These are phyloP conservation scores for Pseudogymnoascus sp. DNA, from an alignment of 2,329 filamentous ascomycete genomes.

Conservation along the genomic window DNA sequence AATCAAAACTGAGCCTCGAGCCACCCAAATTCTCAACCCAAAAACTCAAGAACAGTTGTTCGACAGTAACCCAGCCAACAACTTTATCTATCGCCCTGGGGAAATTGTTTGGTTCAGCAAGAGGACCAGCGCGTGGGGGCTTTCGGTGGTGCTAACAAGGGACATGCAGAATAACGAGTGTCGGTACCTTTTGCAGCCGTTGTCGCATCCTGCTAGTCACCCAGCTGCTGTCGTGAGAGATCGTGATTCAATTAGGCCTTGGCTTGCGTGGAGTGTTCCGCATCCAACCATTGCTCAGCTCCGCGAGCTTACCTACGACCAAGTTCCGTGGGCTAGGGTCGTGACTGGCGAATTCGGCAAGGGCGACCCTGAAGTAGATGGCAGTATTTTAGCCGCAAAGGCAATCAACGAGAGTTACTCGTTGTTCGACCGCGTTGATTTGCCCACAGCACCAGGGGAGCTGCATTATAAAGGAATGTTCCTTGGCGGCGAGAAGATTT, in stretches of 20 bases:
- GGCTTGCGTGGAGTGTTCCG: conserved; percentile 52
- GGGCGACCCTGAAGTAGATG: conserved; percentile 47
- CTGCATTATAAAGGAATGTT: conserved; percentile 46
- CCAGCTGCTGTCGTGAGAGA: conserved; percentile 36
- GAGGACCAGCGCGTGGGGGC: conserved; percentile 41
- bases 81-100: conserved; percentile 45
- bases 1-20: conserved; percentile 11
- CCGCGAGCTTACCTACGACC: conserved; percentile 37
- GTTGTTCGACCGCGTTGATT: conserved; percentile 41
- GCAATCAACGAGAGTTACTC: conserved; percentile 48
- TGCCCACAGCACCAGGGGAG: conserved; percentile 31
- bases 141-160: conserved; percentile 43
- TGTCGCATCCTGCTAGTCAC: conserved; percentile 37
- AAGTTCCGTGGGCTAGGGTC: conserved; percentile 43
- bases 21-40: conserved; percentile 21
- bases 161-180: conserved; percentile 30
- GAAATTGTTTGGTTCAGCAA: conserved; percentile 51
- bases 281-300: conserved; percentile 39
- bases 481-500: conserved; percentile 52
- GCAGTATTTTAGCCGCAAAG: conserved; percentile 50
- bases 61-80: conserved; percentile 37
- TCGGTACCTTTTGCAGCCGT: conserved; percentile 41
- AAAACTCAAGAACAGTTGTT: conserved; percentile 40
- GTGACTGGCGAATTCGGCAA: conserved; percentile 31
- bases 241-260: conserved; percentile 41